These are phyloP conservation scores for Plasmodium coatneyi DNA, from an alignment of 169 alveolate genomes.

Conservation along the genomic window DNA sequence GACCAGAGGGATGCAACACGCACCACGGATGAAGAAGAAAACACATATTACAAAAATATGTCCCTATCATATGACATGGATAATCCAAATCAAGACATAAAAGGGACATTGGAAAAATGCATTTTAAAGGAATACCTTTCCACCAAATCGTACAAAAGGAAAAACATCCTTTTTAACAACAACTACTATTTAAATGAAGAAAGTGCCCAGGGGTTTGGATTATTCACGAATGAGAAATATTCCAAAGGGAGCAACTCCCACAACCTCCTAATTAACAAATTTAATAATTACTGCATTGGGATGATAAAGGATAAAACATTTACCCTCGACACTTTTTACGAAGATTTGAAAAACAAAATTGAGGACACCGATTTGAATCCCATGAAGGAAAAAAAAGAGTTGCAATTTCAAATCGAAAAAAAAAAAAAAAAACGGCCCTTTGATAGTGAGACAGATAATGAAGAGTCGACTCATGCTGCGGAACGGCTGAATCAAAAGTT, in stretches of 20 bases:
- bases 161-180: constrained; percentile 56
- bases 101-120: constrained; percentile 69
- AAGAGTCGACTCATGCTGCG: neutral
- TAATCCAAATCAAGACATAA: constrained; percentile 64
- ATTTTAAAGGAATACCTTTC: constrained; percentile 58
- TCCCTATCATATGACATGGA: constrained; percentile 41
- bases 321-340: constrained; percentile 45
- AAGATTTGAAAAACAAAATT: constrained; percentile 52
- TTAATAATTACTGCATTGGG: constrained; percentile 59
- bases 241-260: constrained; percentile 10
- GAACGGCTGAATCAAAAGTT: constrained; percentile 14
- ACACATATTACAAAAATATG: neutral
- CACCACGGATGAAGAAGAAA: neutral
- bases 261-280: constrained; percentile 55
- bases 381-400: constrained; percentile 17
- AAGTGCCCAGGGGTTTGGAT: constrained; percentile 58
- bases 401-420: constrained; percentile 32
- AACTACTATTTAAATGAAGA: constrained; percentile 69
- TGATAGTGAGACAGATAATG: neutral
- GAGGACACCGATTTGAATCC: constrained; percentile 49
- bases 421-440: constrained; percentile 22
- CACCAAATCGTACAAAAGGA: constrained; percentile 15
- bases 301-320: constrained; percentile 50
- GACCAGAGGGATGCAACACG: neutral
- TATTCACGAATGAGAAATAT: constrained; percentile 53